Conservation (phyloP, 2,329 filamentous ascomycete species). For the Aspergillaceae sp. region DNA sequence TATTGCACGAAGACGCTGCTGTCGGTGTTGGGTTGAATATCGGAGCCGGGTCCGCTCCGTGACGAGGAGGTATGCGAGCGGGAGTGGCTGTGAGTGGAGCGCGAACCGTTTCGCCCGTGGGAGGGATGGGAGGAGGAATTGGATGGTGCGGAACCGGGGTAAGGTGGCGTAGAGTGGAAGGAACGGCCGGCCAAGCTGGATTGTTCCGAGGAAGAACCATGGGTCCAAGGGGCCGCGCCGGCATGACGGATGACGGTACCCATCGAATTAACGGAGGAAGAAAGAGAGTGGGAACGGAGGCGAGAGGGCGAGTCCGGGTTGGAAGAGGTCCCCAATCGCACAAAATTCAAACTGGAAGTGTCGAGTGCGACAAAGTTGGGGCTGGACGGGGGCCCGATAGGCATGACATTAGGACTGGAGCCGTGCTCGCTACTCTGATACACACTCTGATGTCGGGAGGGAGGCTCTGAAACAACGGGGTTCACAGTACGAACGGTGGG, state of each 20-base stretch:
- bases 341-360: constrained; percentile 32
- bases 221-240: constrained; percentile 26
- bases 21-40: constrained; percentile 30
- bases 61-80: constrained; percentile 27
- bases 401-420: constrained; percentile 29
- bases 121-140: constrained; percentile 20
- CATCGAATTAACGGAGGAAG: constrained; percentile 33
- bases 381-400: constrained; percentile 33
- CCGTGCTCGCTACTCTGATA: constrained; percentile 12
- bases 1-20: constrained; percentile 32
- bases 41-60: constrained; percentile 27
- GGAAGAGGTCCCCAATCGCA: constrained; percentile 24
- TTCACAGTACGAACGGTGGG: constrained; percentile 31
- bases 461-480: constrained; percentile 24
- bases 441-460: constrained; percentile 18
- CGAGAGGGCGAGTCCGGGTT: constrained; percentile 22
- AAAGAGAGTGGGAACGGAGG: constrained; percentile 30
- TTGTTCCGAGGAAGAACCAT: constrained; percentile 25
- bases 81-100: constrained; percentile 20
- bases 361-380: constrained; percentile 31
- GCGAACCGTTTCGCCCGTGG: constrained; percentile 19
- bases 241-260: constrained; percentile 34
- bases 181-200: constrained; percentile 28
- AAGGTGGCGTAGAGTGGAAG: constrained; percentile 34
- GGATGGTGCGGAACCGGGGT: constrained; percentile 26